A percentile compares a stretch with the other conserved stretches of the same genome.
Conservation (phyloP, 306 rosid genomes). For the Cicer yamashitae region DNA sequence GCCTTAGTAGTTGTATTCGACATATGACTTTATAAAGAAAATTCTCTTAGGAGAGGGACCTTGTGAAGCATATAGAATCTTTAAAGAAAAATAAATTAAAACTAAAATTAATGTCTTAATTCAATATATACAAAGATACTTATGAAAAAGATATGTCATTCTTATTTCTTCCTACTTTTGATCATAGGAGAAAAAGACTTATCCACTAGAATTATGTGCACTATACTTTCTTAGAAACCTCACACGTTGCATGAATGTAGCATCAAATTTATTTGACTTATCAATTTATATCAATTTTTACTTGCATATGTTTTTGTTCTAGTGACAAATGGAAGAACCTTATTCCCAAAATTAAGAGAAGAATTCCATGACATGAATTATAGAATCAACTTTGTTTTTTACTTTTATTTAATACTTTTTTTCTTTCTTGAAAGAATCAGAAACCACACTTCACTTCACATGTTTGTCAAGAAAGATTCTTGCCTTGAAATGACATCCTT, state of each 20-base stretch:
- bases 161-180: conserved; percentile 46
- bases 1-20: conserved; percentile 47
- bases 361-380: conserved; percentile 45
- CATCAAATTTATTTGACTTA: conserved; percentile 48
- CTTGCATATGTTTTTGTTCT: conserved; percentile 46
- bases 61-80: conserved; percentile 58
- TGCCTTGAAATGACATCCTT: conserved; percentile 29
- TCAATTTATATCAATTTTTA: conserved; percentile 33
- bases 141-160: conserved; percentile 48
- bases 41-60: conserved; percentile 36
- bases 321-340: conserved; percentile 52
- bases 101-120: conserved; percentile 37
- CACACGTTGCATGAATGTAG: conserved; percentile 45
- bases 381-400: conserved; percentile 42
- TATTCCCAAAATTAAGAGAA: conserved; percentile 49
- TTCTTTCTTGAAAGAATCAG: conserved; percentile 47
- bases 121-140: conserved; percentile 54
- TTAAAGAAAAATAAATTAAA: conserved; percentile 35
- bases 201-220: conserved; percentile 41
- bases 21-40: conserved; percentile 60
- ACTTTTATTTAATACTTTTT: not conserved
- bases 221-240: conserved; percentile 43
- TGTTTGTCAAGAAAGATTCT: conserved; percentile 50
- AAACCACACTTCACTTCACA: conserved; percentile 45
- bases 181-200: conserved; percentile 40